phyloP scores from a whole-genome alignment of 2,329 filamentous ascomycete species.

The Pyricularia pennisetigena region DNA sequence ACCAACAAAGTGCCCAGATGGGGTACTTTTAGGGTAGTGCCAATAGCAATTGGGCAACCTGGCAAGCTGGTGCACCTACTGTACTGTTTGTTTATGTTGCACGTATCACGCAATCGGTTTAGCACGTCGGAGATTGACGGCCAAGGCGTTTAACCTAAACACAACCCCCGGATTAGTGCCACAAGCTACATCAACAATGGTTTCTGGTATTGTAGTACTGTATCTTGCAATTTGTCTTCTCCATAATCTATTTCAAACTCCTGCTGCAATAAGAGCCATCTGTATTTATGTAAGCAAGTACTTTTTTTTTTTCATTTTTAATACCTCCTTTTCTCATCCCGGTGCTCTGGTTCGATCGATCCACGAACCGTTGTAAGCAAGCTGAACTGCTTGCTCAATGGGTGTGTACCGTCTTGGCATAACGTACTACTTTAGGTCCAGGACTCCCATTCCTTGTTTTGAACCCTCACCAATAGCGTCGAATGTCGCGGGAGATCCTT shows the following conservation, averaged over 20 bases:
- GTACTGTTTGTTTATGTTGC: background rate
- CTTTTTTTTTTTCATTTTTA: background rate
- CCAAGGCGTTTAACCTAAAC: background rate
- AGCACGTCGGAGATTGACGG: background rate
- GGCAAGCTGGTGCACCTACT: too few species aligned
- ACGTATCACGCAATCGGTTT: background rate
- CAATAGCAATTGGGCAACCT: too few species aligned
- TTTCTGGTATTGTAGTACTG: background rate
- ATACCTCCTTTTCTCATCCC: too few species aligned
- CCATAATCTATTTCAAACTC: background rate
- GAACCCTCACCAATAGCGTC: background rate
- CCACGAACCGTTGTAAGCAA: background rate
- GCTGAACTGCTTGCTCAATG: background rate
- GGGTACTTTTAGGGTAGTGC: too few species aligned
- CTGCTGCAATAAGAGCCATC: background rate
- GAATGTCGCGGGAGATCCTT: background rate
- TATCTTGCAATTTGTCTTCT: background rate
- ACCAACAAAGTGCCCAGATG: too few species aligned
- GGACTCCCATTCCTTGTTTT: background rate
- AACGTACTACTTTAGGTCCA: background rate
- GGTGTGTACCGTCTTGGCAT: background rate
- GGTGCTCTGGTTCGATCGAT: background rate
- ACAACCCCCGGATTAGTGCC: background rate
- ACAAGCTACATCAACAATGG: background rate
- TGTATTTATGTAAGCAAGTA: too few species aligned